Conservation (phyloP, 75 land plant genomes). For the Pinus tabuliformis region DNA sequence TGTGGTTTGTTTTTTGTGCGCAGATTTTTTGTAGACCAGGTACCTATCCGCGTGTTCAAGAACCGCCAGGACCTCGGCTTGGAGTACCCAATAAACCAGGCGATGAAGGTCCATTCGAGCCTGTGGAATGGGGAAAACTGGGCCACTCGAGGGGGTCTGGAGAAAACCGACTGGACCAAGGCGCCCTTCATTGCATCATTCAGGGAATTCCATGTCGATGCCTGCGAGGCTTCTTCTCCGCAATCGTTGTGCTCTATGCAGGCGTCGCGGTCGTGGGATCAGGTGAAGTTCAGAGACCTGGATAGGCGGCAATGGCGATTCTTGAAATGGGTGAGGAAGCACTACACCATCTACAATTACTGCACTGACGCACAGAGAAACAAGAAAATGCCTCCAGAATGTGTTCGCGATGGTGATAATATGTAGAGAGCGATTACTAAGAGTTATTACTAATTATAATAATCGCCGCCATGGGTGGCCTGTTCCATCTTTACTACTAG, state of each 20-base stretch:
- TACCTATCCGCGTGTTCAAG: conserved; percentile 57
- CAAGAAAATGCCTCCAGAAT: conserved; percentile 26
- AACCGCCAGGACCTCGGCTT: conserved; percentile 46
- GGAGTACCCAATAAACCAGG: conserved; percentile 27
- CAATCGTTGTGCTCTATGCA: conserved; percentile 35
- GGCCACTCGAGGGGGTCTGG: conserved; percentile 83
- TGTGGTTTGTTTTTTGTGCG: too few species aligned
- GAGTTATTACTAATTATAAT: too few species aligned
- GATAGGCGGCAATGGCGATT: conserved; percentile 33
- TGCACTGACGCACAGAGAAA: background rate
- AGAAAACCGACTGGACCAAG: conserved; percentile 44
- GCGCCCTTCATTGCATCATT: conserved; percentile 38
- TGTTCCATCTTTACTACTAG: too few species aligned
- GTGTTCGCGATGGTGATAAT: conserved; percentile 11
- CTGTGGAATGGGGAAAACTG: background rate
- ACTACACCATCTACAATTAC: conserved; percentile 11
- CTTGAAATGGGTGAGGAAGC: conserved; percentile 28
- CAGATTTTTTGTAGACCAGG: conserved; percentile 62
- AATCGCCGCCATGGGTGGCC: too few species aligned
- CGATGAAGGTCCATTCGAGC: too few species aligned
- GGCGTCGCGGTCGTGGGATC: conserved; percentile 4
- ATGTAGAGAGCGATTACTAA: too few species aligned
- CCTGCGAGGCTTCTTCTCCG: conserved; percentile 45
- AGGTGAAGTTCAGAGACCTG: background rate
- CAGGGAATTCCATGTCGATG: conserved; percentile 70